Evolutionary conservation across 257 asterid species (phyloP), one percentile per base, ranked within the genome.

Genomic region (Solanum tarapatanum): DNA sequence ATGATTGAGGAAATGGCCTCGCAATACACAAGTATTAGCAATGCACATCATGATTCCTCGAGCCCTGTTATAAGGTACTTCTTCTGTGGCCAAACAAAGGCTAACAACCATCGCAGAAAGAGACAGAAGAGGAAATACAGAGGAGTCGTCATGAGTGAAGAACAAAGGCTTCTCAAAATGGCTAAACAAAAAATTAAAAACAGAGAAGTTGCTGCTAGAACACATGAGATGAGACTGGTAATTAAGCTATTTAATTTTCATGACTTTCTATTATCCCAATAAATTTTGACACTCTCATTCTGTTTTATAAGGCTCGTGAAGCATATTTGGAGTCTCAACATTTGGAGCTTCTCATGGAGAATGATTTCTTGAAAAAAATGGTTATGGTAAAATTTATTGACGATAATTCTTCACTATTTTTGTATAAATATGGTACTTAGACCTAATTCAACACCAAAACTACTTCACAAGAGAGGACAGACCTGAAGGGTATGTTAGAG

Each of bases 141-240:
- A 84, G 87, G 87, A 36, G 66, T 84, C 14, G 28, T 64, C 12
- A 24, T 39, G 82, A 84, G 82, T 62, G 87, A 84, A 39, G 66
- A 84, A 84, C 41, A 66, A 6, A 45, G 80, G 26, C 64, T 45
- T 39, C 16, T 37, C 62, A 68, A 84, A 70, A 24, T 62, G 87
- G 82, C 58, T 16, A 41, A 84, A 68, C 76, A 84, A 41, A 84
- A 84, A 70, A 62, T 84, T 17, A 84, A 39, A 36, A 84, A 84
- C 26, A 84, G 87, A 35, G 87, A 66, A 6, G 79, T 70, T 37
- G 87, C 87, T 66, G 80, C 87, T 64, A 84, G 60, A 84, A 48
- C 87, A 68, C 87, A 84, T 84, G 62, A 84, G 39, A 84, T 39
- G 87, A 84, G 69, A 70, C 14, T 84, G 62, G 87, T 84, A 84